Evolutionary conservation across 2,329 filamentous ascomycete genomes (phyloP), one percentile per base, ranked within the genome.

Genomic region (Penicillium sp.): DNA sequence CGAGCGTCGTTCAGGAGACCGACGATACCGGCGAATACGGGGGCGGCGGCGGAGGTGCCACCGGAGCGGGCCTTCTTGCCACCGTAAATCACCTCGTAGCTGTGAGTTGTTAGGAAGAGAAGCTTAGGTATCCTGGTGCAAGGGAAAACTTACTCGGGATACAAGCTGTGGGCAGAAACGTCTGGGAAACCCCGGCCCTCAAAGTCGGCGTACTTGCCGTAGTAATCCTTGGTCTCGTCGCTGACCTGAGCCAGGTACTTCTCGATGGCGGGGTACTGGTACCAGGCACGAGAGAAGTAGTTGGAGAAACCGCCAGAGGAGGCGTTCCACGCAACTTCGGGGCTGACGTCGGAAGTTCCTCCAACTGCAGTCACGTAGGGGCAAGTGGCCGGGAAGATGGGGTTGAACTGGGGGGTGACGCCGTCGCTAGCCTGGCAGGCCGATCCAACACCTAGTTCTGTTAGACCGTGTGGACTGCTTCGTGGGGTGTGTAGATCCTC

Each of bases 311-410:
- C 83, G 3, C 79, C 79, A 8, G 72, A 71, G 48, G 77, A 72
- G 47, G 78, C 78, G 42, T 78, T 79, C 20, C 82, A 80, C 4
- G 78, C 78, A 15, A 78, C 76, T 67, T 84, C 81, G 17, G 81
- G 82, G 55, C 78, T 62, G 15, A 65, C 70, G 43, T 81, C 75
- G 63, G 78, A 74, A 1, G 86, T 87, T 1, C 84, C 88, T 6
- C 89, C 89, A 1, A 91, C 84, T 2, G 82, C 77, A 0, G 89
- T 91, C 7, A 90, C 83, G 71, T 85, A 91, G 0, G 88, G 88
- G 66, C 89, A 91, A 0, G 83, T 83, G 0, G 83, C 84, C 0
- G 89, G 89, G 73, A 90, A 91, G 5, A 81, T 82, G 1, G 87
- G 82, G 45, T 86, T 77, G 68, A 88, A 86, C 20, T 82, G 78